These are phyloP conservation scores for Phytopythium ostracodes DNA, from an alignment of 352 stramenopile species.

Conservation along the genomic window DNA sequence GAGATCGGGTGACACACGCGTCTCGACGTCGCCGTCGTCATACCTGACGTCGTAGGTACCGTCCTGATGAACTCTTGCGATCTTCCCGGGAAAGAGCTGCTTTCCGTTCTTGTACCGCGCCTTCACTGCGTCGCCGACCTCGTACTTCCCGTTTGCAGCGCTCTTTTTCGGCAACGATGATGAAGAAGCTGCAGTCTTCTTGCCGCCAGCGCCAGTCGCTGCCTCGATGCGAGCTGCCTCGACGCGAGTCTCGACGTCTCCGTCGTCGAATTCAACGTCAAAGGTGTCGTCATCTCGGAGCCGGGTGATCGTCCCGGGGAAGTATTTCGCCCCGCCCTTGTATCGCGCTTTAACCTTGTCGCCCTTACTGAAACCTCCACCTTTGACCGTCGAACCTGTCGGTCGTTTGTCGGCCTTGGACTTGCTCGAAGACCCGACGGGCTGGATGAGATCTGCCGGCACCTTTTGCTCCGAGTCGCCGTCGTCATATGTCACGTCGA, in stretches of 20 bases:
- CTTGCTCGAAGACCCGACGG: constrained; percentile 18
- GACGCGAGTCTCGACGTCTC: constrained; percentile 23
- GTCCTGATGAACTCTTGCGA: constrained; percentile 38
- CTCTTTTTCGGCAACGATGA: constrained; percentile 4
- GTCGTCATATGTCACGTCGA: constrained; percentile 49
- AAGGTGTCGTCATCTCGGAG: constrained; percentile 47
- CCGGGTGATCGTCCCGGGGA: constrained; percentile 37
- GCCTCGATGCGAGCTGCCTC: constrained; percentile 16
- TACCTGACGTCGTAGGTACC: constrained; percentile 70
- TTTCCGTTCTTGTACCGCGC: constrained; percentile 38
- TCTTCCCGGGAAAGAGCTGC: constrained; percentile 42
- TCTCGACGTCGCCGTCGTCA: constrained; percentile 53
- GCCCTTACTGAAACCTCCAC: constrained; percentile 21
- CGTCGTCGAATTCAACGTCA: constrained; percentile 53
- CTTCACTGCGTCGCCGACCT: constrained; percentile 23
- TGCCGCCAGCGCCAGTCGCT: constrained; percentile 1
- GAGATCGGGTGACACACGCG: constrained; percentile 16
- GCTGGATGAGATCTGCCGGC: constrained; percentile 4
- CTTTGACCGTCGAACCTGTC: constrained; percentile 8
- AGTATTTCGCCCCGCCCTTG: constrained; percentile 38
- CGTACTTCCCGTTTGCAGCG: constrained; percentile 12
- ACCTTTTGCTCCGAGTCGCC: constrained; percentile 46
- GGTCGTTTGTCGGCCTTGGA: constrained; percentile 4
- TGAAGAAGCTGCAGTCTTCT: not conserved
- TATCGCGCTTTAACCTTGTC: constrained; percentile 42